These are phyloP conservation scores for Cyclotella sp. DNA, from an alignment of 108 stramenopile genomes.

Conservation along the genomic window DNA sequence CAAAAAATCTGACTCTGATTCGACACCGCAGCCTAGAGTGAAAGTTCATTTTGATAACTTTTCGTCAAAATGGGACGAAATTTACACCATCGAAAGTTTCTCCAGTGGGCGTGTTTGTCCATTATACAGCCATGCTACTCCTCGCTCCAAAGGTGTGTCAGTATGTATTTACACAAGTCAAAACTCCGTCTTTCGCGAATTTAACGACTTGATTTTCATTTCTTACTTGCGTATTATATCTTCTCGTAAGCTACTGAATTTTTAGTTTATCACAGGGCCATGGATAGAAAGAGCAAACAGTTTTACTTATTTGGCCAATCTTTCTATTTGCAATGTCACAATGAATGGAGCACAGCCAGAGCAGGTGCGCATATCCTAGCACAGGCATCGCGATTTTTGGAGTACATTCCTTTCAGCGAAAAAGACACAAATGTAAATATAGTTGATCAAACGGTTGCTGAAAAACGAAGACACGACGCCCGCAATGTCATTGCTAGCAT, in stretches of 20 bases:
- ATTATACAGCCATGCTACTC: slow-evolving; percentile 80
- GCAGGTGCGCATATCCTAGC: slow-evolving; percentile 91
- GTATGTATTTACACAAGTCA: too few species aligned
- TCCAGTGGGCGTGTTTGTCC: slow-evolving; percentile 72
- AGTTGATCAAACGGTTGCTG: slow-evolving; percentile 24
- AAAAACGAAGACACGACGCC: slow-evolving; percentile 48
- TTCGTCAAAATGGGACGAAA: slow-evolving; percentile 93
- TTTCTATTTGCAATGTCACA: slow-evolving; percentile 79
- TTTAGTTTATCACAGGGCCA: slow-evolving; percentile 72
- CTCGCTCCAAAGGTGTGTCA: slow-evolving; percentile 52
- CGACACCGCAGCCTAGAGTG: slow-evolving; percentile 56
- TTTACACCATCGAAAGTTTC: slow-evolving; percentile 83
- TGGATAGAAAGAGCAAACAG: slow-evolving; percentile 49
- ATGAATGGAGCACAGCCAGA: slow-evolving; percentile 90
- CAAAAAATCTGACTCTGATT: slow-evolving; percentile 22
- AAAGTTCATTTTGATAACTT: slow-evolving; percentile 95
- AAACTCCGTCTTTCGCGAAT: too few species aligned
- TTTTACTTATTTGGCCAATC: slow-evolving; percentile 72
- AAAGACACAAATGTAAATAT: slow-evolving; percentile 36
- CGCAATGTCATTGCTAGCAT: slow-evolving; percentile 65
- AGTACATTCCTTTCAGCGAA: slow-evolving; percentile 35
- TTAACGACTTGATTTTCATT: too few species aligned
- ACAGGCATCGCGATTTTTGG: slow-evolving; percentile 82
- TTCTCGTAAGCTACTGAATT: slow-evolving; percentile 64
- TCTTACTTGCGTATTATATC: too few species aligned